Base-by-base conservation (phyloP, 495 filamentous ascomycete genomes). In the Lichenothelia convexa region DNA sequence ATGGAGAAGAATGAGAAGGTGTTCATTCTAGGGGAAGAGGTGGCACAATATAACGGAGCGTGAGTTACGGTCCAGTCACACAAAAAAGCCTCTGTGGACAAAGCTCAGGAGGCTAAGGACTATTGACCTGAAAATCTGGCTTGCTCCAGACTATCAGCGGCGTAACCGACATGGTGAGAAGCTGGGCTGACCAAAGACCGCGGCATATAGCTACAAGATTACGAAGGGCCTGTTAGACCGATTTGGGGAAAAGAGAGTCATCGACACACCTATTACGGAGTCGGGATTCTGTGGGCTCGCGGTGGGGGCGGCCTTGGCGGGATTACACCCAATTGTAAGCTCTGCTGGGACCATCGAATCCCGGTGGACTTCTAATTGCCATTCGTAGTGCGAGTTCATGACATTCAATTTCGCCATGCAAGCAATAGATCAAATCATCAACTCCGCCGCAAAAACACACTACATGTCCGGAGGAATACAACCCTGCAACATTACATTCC, bases 371-470 rank as follows among this genome's bases (percentile, higher is more conserved):
- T n/a, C n/a, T n/a, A n/a, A n/a, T n/a, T n/a, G n/a, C n/a, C n/a
- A n/a, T n/a, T 13, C 24, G 12, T 54, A 92, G 83, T 92, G 83
- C 70, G 85, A 93, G 63, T 97, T 97, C 73, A 97, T 97, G 89
- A 97, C 89, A 48, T 97, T 93, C 80, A 97, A 97, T 70, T 97
- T 97, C 58, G 89, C 89, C 59, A 97, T 97, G 89, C 89, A 97
- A 67, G 78, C 89, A 45, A 97, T 97, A 60, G 89, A 97, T 61
- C 89, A 97, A 58, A 84, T 97, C 57, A 86, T 97, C 74, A 97
- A 97, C 72, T 93, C 85, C 33, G 89, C 84, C 37, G 89, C 84
- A 45, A 97, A 95, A 67, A 97, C 89, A 16, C 91, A 94, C 57
- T 97, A 97, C 67, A 97, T 97, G 89, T 93, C 87, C 38, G 89